Evolutionary conservation across 2,329 filamentous ascomycete species (phyloP), one percentile per base, ranked within the genome.

Genomic region (Didymella pomorum): DNA sequence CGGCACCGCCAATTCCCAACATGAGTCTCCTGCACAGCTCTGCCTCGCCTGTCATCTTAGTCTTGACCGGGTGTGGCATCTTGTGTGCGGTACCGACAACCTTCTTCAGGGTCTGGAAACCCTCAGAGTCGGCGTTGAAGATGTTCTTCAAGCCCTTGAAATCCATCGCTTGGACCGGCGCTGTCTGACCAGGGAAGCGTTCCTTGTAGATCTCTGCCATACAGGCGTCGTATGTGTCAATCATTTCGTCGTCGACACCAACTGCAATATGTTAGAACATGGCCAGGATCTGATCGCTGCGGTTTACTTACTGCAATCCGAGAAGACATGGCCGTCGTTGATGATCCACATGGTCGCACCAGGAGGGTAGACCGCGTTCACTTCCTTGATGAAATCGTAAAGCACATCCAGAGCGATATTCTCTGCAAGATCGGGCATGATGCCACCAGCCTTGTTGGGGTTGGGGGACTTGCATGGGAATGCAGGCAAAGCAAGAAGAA

Each of bases 401-500:
- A 81, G 67, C 33, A 76, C 75, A 16, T 73, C 69, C 35, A 81
- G 66, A 5, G 79, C 79, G 39, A 81, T 69, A 46, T 79, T 73
- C 58, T 81, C 79, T 4, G 75, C 79, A 7, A 79, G 69, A 54
- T 81, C 79, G 1, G 79, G 80, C 35, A 79, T 69, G 6, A 64
- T 68, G 2, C 79, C 85, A 10, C 87, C 74, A 0, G 86, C 83
- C 54, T 89, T 88, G 29, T 80, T 77, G 0, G 69, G 67, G 59
- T 87, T 87, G 16, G 85, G 82, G 0, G 84, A 87, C 66, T 88
- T 88, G 79, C 86, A 87, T 0, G 86, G 86, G 48, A 88, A 88
- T 0, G 85, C 85, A 0, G 86, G 86, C 1, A 87, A 75, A 21
- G 66, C 65, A 18, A 71, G 61, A 7, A 66, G 66, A n/a, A 75